Conservation (phyloP, 495 filamentous ascomycete species). For the Neurospora sp. region DNA sequence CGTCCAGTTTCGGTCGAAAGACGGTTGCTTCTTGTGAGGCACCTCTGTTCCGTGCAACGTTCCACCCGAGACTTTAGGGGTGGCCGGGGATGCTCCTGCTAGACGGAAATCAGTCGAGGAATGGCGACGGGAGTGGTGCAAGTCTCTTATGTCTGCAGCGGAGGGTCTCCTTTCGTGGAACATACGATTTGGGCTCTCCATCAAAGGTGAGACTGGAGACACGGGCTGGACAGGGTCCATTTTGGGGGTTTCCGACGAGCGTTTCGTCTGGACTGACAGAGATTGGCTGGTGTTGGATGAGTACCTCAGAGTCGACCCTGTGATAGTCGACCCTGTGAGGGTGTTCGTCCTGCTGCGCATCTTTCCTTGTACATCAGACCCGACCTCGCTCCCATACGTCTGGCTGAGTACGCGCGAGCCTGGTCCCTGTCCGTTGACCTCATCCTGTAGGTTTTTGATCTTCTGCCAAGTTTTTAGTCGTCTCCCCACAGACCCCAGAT, state of each 20-base stretch:
- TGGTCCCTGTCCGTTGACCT: slow-evolving; percentile 42
- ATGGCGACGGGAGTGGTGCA: slow-evolving; percentile 78
- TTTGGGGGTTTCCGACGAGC: slow-evolving; percentile 34
- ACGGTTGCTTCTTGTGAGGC: slow-evolving; percentile 68
- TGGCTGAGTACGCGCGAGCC: slow-evolving; percentile 35
- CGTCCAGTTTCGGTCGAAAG: slow-evolving; percentile 86
- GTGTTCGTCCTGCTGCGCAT: slow-evolving; percentile 38
- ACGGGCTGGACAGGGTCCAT: slow-evolving; percentile 25
- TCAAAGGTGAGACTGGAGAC: slow-evolving; percentile 34
- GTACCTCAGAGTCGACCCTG: slow-evolving; percentile 64
- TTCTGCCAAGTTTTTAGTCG: slow-evolving; percentile 93
- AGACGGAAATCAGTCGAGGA: slow-evolving; percentile 71
- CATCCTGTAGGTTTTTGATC: slow-evolving; percentile 78
- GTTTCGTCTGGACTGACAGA: slow-evolving; percentile 30
- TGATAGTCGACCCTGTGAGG: slow-evolving; percentile 83
- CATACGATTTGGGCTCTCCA: slow-evolving; percentile 46
- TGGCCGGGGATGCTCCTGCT: slow-evolving; percentile 20
- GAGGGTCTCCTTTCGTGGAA: slow-evolving; percentile 49
- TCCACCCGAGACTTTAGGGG: slow-evolving; percentile 25
- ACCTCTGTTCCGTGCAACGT: slow-evolving; percentile 25
- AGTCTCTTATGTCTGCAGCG: slow-evolving; percentile 72
- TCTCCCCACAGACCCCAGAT: slow-evolving; percentile 80
- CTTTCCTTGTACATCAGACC: slow-evolving; percentile 36
- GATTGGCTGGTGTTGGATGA: slow-evolving; percentile 25
- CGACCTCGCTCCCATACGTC: slow-evolving; percentile 43